These are phyloP conservation scores for Lipomyces orientalis DNA, from an alignment of 805 yeast genomes.

Conservation along the genomic window DNA sequence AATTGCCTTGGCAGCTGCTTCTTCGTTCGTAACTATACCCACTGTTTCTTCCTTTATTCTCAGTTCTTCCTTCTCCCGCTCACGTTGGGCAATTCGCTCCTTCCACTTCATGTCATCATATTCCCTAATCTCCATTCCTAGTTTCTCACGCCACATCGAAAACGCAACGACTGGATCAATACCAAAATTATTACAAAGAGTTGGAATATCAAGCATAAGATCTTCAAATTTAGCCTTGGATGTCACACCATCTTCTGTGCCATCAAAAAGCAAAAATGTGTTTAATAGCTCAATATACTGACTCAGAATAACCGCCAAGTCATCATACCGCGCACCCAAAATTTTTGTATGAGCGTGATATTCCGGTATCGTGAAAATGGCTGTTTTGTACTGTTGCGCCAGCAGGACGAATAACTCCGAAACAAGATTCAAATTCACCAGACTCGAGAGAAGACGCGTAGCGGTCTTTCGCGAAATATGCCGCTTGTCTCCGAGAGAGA, in stretches of 20 bases:
- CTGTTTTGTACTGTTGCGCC: conserved; percentile 53
- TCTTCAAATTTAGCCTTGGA: conserved; percentile 16
- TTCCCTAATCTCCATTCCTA: conserved; percentile 45
- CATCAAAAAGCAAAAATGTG: conserved; percentile 51
- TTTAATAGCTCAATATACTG: conserved; percentile 65
- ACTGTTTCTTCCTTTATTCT: conserved; percentile 7
- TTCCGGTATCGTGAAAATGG: conserved; percentile 44
- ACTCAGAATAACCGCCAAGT: conserved; percentile 67
- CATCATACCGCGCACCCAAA: conserved; percentile 73
- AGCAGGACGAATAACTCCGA: conserved; percentile 72
- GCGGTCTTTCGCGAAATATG: conserved; percentile 57
- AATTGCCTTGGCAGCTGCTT: conserved; percentile 10
- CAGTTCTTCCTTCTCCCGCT: conserved; percentile 37
- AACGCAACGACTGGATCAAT: conserved; percentile 64
- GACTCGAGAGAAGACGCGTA: conserved; percentile 53
- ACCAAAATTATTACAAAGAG: conserved; percentile 41
- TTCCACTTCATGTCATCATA: conserved; percentile 35
- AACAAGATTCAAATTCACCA: conserved; percentile 51
- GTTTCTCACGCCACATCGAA: conserved; percentile 68
- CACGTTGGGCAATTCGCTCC: conserved; percentile 18
- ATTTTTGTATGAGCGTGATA: conserved; percentile 65
- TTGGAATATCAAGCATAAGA: conserved; percentile 31
- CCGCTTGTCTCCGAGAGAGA: conserved; percentile 56
- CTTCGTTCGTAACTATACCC: background rate
- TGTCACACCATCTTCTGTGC: conserved; percentile 23